These are phyloP conservation scores for Ceratocystis albifundus DNA, from an alignment of 2,329 filamentous ascomycete species.

Conservation along the genomic window DNA sequence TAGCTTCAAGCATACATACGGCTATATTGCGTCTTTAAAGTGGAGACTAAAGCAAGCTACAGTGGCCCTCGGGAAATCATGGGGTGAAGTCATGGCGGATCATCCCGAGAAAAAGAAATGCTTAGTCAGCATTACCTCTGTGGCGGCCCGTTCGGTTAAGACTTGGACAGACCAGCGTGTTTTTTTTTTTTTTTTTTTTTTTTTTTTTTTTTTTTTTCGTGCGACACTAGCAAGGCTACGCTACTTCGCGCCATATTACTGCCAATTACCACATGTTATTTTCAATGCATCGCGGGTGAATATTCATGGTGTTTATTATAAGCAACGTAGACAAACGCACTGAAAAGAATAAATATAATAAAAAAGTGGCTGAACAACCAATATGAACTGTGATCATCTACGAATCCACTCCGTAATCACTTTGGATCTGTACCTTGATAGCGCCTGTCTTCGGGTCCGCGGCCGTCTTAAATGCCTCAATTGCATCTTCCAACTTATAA, in stretches of 20 bases:
- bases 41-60: background rate
- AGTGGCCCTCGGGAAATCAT: constrained; percentile 17
- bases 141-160: background rate
- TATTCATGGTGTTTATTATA: background rate
- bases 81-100: constrained; percentile 17
- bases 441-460: constrained; percentile 80
- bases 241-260: background rate
- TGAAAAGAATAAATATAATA: background rate
- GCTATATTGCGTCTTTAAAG: constrained; percentile 10
- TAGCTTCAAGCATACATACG: background rate
- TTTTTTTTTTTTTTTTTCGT: too few species aligned
- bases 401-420: constrained; percentile 27
- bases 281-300: background rate
- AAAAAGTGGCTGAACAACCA: background rate
- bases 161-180: too few species aligned
- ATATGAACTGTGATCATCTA: background rate
- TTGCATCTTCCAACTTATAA: constrained; percentile 71
- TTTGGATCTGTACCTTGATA: constrained; percentile 97
- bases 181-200: too few species aligned
- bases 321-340: background rate
- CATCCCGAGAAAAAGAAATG: constrained; percentile 4
- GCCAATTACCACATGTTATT: background rate
- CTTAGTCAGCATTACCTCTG: background rate
- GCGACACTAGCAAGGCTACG: background rate
- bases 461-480: constrained; percentile 82